Evolutionary conservation across 1,284 basidiomycete species (phyloP), one percentile per base, ranked within the genome.

Genomic region (Ceratobasidium papillatum): DNA sequence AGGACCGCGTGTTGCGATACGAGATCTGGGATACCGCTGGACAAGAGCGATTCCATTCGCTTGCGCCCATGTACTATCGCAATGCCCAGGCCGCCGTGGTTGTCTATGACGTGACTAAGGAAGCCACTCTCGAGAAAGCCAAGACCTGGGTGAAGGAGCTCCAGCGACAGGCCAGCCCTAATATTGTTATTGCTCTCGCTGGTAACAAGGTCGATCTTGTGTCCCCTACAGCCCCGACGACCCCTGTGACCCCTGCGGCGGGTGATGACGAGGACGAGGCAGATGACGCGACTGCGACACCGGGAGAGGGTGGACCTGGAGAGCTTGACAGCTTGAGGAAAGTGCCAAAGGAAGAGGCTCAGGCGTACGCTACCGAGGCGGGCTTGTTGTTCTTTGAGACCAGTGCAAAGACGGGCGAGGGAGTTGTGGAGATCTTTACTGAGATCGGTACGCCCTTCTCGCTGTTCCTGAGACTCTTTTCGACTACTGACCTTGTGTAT

Each of bases 141-240:
- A 99, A 99, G 86, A 96, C 95, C 43, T 99, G 97, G 97, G 96
- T 99, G 77, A 99, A 99, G 86, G 97, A 99, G 84, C 88, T 99
- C 32, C 98, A 99, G 84, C 90, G 98, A 77, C 97, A 99, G 82
- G 97, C 98, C 47, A 99, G 98, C 83, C 96, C 97, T 45, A 99
- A 98, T 83, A 99, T 99, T 81, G 96, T 99, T 80, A 99, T 99
- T 80, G 96, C 96, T 9, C 90, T 98, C 62, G 94, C 94, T 12
- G 96, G 96, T 51, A 98, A 98, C 88, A 98, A 98, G 84, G 88
- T 98, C 79, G 96, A 99, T 84, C 88, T 99, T 76, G 95, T 98
- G 43, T 90, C 92, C 79, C 84, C 91, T 11, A 86, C 90, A 14
- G 78, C 87, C 1, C 80, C 88, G 25, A 71, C 79, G n/a, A 85